Conservation (phyloP, 2,329 filamentous ascomycete genomes). For the Colletotrichum melonis region DNA sequence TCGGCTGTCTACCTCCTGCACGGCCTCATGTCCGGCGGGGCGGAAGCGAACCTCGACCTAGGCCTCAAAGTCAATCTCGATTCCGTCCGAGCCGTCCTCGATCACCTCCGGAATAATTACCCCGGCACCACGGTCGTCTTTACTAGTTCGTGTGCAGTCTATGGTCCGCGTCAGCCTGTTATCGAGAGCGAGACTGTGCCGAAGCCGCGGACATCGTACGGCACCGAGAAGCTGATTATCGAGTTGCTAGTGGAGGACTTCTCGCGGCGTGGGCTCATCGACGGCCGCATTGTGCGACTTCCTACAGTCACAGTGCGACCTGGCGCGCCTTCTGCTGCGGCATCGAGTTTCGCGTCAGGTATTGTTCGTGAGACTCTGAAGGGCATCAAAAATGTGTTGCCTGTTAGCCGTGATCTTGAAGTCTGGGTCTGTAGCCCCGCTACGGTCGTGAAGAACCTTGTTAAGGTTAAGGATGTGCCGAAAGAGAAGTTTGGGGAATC, state of each 20-base stretch:
- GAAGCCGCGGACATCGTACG: slow-evolving; percentile 69
- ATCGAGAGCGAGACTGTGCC: slow-evolving; percentile 56
- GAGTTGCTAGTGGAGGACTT: slow-evolving; percentile 68
- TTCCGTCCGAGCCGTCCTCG: slow-evolving; percentile 64
- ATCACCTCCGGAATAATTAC: slow-evolving; percentile 57
- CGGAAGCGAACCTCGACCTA: slow-evolving; percentile 68
- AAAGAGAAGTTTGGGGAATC: slow-evolving; percentile 51
- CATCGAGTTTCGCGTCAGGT: slow-evolving; percentile 69
- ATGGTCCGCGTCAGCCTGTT: slow-evolving; percentile 56
- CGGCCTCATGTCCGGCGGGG: slow-evolving; percentile 72
- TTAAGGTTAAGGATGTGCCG: slow-evolving; percentile 55
- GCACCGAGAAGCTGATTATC: slow-evolving; percentile 71
- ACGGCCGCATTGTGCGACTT: slow-evolving; percentile 68
- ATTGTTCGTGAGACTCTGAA: slow-evolving; percentile 71
- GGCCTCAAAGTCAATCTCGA: slow-evolving; percentile 69
- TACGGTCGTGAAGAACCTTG: slow-evolving; percentile 56
- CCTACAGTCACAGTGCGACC: slow-evolving; percentile 72
- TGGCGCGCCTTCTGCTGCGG: slow-evolving; percentile 69
- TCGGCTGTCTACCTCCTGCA: slow-evolving; percentile 69
- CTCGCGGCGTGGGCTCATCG: slow-evolving; percentile 63
- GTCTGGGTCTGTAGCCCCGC: slow-evolving; percentile 62
- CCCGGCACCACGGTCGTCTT: slow-evolving; percentile 67
- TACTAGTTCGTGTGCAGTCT: slow-evolving; percentile 70
- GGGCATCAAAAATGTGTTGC: slow-evolving; percentile 55
- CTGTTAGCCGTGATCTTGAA: slow-evolving; percentile 54